phyloP scores from a whole-genome alignment of 108 stramenopile genomes.

The Asterionellopsis glacialis region DNA sequence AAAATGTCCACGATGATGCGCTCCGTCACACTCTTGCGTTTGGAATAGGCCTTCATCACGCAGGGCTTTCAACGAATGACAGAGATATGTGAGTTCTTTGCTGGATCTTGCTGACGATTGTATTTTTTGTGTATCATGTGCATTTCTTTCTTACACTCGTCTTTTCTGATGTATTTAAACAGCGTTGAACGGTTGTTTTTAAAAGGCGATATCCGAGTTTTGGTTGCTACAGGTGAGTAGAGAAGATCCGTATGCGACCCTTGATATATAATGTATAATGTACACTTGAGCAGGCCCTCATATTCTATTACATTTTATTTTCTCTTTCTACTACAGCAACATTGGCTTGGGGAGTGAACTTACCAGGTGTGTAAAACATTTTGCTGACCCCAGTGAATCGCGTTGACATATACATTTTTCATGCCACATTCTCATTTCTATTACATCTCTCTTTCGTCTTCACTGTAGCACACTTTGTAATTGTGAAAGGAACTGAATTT shows the following conservation, averaged over 20 bases:
- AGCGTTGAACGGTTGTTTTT: conserved; percentile 90
- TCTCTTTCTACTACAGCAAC: conserved; percentile 17
- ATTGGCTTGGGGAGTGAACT: conserved; percentile 88
- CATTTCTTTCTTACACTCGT: no score
- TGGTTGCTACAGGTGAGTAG: conserved; percentile 69
- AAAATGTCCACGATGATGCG: conserved; percentile 76
- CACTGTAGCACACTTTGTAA: conserved; percentile 66
- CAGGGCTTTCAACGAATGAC: conserved; percentile 73
- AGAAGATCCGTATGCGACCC: not conserved
- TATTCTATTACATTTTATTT: not conserved
- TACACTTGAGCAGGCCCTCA: no score
- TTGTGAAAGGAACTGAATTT: conserved; percentile 98
- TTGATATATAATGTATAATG: not conserved
- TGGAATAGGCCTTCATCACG: conserved; percentile 98
- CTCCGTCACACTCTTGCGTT: conserved; percentile 92
- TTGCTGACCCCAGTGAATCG: conserved; percentile 4
- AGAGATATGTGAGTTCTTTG: conserved; percentile 32
- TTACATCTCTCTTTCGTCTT: not conserved
- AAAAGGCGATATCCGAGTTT: conserved; percentile 88
- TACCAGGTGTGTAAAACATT: conserved; percentile 67
- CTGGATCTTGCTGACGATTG: not conserved
- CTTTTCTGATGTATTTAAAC: conserved; percentile 35
- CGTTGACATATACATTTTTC: not conserved
- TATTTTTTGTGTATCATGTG: no score
- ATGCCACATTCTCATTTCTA: not conserved